Evolutionary conservation across 2,329 filamentous ascomycete species (phyloP).

Genomic region (Neonectria magnoliae): DNA sequence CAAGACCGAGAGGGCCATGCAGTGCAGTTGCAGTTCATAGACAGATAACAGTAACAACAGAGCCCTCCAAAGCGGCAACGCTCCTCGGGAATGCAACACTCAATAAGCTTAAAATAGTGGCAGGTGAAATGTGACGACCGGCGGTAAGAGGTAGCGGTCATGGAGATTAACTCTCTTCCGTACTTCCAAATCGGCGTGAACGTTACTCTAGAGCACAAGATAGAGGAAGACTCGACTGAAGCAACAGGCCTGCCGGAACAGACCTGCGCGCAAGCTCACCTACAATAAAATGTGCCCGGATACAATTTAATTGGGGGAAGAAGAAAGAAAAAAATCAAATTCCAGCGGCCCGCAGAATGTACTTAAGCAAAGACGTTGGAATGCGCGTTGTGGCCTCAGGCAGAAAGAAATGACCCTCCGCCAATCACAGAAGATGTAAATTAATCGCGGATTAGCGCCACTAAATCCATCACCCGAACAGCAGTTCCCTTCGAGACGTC

Average conservation of each 20-base stretch:
- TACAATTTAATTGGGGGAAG: constrained; percentile 67
- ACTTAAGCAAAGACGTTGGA: constrained; percentile 21
- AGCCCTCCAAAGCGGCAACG: background rate
- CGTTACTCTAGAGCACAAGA: constrained; percentile 73
- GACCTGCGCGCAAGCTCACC: constrained; percentile 67
- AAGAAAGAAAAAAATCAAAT: constrained; percentile 48
- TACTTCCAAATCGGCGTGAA: constrained; percentile 77
- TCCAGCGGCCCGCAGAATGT: constrained; percentile 33
- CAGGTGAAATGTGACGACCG: constrained; percentile 70
- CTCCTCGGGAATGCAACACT: background rate
- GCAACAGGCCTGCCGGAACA: constrained; percentile 51
- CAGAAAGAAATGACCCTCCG: constrained; percentile 35
- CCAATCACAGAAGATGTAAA: constrained; percentile 58
- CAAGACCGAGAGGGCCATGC: constrained; percentile 78
- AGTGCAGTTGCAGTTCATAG: constrained; percentile 94
- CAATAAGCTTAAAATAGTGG: constrained; percentile 9
- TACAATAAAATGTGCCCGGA: constrained; percentile 77
- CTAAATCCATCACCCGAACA: constrained; percentile 52
- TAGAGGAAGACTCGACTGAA: constrained; percentile 75
- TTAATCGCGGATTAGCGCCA: constrained; percentile 56
- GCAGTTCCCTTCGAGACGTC: constrained; percentile 53
- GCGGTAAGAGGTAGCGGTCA: constrained; percentile 77
- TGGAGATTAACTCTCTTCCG: constrained; percentile 68
- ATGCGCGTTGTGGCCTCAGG: constrained; percentile 49
- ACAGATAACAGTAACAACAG: constrained; percentile 2